Conservation (phyloP, 768 basidiomycete genomes). For the Tephrocybe sp. region DNA sequence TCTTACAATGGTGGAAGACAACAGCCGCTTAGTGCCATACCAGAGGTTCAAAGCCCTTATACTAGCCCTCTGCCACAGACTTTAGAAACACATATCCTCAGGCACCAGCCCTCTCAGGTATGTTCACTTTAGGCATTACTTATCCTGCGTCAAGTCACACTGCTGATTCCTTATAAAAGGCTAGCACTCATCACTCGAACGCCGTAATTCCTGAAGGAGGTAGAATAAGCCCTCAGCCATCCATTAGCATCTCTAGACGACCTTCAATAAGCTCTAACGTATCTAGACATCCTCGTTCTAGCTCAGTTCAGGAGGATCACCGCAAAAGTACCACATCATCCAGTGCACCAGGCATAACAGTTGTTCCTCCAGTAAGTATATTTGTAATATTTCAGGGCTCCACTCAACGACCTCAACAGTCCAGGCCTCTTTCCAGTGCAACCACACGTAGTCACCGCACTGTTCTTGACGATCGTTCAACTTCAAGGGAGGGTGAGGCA, state of each 20-base stretch:
- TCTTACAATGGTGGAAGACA: conserved; percentile 42
- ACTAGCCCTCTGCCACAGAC: conserved; percentile 32
- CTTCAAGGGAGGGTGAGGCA: neutral
- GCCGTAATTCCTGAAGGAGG: conserved; percentile 5
- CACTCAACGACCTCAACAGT: conserved; percentile 5
- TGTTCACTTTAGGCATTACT: conserved; percentile 14
- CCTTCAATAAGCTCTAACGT: conserved; percentile 24
- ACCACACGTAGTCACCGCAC: conserved; percentile 2
- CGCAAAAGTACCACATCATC: conserved; percentile 17
- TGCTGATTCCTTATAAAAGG: conserved; percentile 7
- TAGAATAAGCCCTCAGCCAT: conserved; percentile 11
- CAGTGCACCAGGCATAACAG: conserved; percentile 28
- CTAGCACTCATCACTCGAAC: conserved; percentile 16
- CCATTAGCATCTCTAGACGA: conserved; percentile 17
- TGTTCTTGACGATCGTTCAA: neutral
- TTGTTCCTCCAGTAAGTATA: conserved; percentile 35
- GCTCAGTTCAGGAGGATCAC: conserved; percentile 5
- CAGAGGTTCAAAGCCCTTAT: conserved; percentile 46
- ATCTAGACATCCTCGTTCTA: conserved; percentile 19
- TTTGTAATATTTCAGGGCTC: neutral
- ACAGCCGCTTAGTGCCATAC: conserved; percentile 51
- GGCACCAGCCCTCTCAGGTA: conserved; percentile 35
- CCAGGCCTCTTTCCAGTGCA: conserved; percentile 7
- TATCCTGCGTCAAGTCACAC: neutral
- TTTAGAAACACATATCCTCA: conserved; percentile 19